These are phyloP conservation scores for Leishmania lainsoni DNA, from an alignment of 208 protist species.

Conservation along the genomic window DNA sequence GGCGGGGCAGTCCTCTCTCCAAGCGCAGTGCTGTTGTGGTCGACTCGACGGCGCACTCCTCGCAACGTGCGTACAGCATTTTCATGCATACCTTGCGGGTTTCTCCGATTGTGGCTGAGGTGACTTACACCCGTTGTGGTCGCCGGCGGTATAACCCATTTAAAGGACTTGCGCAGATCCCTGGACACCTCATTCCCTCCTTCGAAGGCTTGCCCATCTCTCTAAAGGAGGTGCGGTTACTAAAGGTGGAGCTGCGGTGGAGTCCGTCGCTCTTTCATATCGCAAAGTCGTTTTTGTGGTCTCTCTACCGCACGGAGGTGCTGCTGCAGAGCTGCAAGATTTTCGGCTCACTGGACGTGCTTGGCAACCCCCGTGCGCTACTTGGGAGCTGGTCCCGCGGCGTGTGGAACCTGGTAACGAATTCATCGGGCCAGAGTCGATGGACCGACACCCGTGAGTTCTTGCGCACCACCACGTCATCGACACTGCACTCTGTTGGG, in stretches of 20 bases:
- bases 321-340: conserved; percentile 79
- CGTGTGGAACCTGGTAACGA: conserved; percentile 53
- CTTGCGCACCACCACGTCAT: conserved; percentile 55
- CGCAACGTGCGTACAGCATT: conserved; percentile 32
- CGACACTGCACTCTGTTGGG: conserved; percentile 74
- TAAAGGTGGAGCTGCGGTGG: conserved; percentile 44
- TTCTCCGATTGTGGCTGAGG: conserved; percentile 33
- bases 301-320: conserved; percentile 61
- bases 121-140: conserved; percentile 55
- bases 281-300: conserved; percentile 44
- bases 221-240: conserved; percentile 32
- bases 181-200: conserved; percentile 48
- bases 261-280: conserved; percentile 22
- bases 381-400: conserved; percentile 60
- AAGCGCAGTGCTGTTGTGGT: background rate
- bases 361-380: conserved; percentile 76
- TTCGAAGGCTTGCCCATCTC: conserved; percentile 42
- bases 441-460: conserved; percentile 56
- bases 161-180: conserved; percentile 27
- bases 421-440: conserved; percentile 37
- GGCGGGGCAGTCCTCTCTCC: background rate
- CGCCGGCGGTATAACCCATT: conserved; percentile 62
- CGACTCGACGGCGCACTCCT: background rate
- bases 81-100: conserved; percentile 49
- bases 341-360: conserved; percentile 68